Base-by-base conservation (phyloP, 257 asterid species). In the Rehmannia glutinosa region DNA sequence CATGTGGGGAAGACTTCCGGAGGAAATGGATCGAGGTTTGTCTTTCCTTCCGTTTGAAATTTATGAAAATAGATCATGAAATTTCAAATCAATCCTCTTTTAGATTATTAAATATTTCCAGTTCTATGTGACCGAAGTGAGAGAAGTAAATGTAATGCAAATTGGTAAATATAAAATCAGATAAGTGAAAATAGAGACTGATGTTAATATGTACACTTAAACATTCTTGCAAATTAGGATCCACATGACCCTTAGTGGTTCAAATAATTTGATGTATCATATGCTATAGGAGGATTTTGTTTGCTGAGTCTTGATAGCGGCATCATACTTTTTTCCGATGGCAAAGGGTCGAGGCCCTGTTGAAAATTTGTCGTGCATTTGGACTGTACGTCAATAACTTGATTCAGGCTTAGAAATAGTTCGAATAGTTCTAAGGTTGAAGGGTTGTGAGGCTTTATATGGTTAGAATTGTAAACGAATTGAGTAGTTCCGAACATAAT, bases 1-100 rank as follows among this genome's bases (percentile, higher is more conserved):
- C 96, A 51, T 87, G 84, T 45, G 92, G 97, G 30, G 97, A 90
- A 69, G 97, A 90, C 68, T 78, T 75, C 72, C 83, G 90, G 62
- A 90, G 82, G 86, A 90, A 86, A 79, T 90, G 97, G 96, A 86
- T 90, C 53, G 97, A 85, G 97, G 97, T 90, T 69, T 69, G 81
- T 67, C 36, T 76, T 68, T 70, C 36, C 43, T 67, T 35, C 20
- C 42, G 23, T 27, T 63, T 41, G 39, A 25, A 27, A 25, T 20
- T 25, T 36, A 43, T 64, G 67, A 57, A 78, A 21, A 65, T 38
- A 56, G 43, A 49, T 10, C 20, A 27, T 64, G 33, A 52, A 23
- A 39, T 50, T 59, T 36, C 70, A 50, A 27, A 62, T 35, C 41
- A 20, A 15, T 32, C 47, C 6, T 54, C 30, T 72, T 30, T 27